Evolutionary conservation across 305 asterid genomes (phyloP).

Genomic region (Euphrasia arctica): DNA sequence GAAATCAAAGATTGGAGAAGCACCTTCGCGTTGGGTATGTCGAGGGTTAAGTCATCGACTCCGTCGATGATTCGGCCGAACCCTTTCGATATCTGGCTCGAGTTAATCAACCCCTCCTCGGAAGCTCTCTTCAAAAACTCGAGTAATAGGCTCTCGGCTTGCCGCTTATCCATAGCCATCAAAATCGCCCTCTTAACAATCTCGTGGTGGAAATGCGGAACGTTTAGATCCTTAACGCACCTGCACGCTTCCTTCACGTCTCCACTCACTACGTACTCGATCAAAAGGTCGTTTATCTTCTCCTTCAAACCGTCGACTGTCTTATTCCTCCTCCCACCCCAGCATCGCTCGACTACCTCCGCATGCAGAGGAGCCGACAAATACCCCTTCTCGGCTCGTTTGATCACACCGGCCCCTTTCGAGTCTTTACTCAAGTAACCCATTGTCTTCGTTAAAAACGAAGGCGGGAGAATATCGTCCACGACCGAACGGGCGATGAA

Average conservation of each 20-base stretch:
- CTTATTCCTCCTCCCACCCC: slow-evolving; percentile 84
- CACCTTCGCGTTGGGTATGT: slow-evolving; percentile 76
- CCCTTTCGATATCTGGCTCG: slow-evolving; percentile 85
- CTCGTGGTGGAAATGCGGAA: slow-evolving; percentile 88
- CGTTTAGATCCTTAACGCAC: slow-evolving; percentile 76
- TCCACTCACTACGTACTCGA: slow-evolving; percentile 73
- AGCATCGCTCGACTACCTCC: slow-evolving; percentile 73
- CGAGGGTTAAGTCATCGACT: slow-evolving; percentile 76
- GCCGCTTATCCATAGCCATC: slow-evolving; percentile 82
- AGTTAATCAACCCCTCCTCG: slow-evolving; percentile 73
- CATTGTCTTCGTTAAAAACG: slow-evolving; percentile 62
- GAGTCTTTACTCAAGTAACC: slow-evolving; percentile 49
- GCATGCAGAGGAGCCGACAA: slow-evolving; percentile 84
- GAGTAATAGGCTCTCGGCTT: slow-evolving; percentile 52
- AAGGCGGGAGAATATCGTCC: slow-evolving; percentile 90
- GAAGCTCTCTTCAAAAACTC: slow-evolving; percentile 60
- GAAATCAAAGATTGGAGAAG: slow-evolving; percentile 72
- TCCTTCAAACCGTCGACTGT: slow-evolving; percentile 79
- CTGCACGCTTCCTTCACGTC: slow-evolving; percentile 76
- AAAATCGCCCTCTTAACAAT: slow-evolving; percentile 73
- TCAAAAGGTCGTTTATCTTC: slow-evolving; percentile 56
- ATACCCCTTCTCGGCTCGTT: slow-evolving; percentile 73
- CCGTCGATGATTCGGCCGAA: slow-evolving; percentile 76
- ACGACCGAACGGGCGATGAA: slow-evolving; percentile 90
- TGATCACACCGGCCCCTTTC: slow-evolving; percentile 64